phyloP scores from a whole-genome alignment of 805 yeast species.

The Zygosaccharomyces siamensis region DNA sequence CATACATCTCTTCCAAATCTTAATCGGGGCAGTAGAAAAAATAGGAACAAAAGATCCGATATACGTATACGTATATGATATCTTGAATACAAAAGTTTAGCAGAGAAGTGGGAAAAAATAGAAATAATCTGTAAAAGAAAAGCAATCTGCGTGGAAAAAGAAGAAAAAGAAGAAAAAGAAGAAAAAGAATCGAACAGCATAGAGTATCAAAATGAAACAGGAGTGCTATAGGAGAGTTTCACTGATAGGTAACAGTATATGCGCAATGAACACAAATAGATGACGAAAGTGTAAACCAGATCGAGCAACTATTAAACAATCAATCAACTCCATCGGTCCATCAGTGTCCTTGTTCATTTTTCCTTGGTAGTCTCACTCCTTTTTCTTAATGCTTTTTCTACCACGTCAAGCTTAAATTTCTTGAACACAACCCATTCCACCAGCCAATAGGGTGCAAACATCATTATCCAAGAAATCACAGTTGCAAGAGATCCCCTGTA shows the following conservation, averaged over 20 bases:
- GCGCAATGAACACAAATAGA: too few relatives aligned
- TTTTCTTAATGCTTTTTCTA: slow-evolving; percentile 24
- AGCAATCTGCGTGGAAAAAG: background rate
- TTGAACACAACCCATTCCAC: slow-evolving; percentile 39
- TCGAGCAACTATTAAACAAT: too few relatives aligned
- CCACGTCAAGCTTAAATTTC: slow-evolving; percentile 39
- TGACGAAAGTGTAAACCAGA: too few relatives aligned
- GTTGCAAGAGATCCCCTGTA: slow-evolving; percentile 52
- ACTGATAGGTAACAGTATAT: too few relatives aligned
- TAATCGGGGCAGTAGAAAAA: background rate
- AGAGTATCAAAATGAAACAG: background rate
- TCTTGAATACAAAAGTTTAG: background rate
- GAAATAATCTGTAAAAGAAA: background rate
- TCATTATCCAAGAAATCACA: slow-evolving; percentile 34
- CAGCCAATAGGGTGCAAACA: slow-evolving; percentile 44
- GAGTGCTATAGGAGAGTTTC: background rate
- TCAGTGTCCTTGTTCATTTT: background rate
- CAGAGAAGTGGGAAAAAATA: background rate
- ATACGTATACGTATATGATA: background rate
- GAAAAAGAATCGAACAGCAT: background rate
- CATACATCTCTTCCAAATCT: background rate
- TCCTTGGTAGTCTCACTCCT: background rate
- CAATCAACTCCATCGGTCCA: too few relatives aligned
- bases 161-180: background rate
- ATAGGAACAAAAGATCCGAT: background rate